A percentile compares a stretch with the other conserved stretches of the same genome.
Conservation (phyloP, 495 filamentous ascomycete genomes). For the Poronia punctata region DNA sequence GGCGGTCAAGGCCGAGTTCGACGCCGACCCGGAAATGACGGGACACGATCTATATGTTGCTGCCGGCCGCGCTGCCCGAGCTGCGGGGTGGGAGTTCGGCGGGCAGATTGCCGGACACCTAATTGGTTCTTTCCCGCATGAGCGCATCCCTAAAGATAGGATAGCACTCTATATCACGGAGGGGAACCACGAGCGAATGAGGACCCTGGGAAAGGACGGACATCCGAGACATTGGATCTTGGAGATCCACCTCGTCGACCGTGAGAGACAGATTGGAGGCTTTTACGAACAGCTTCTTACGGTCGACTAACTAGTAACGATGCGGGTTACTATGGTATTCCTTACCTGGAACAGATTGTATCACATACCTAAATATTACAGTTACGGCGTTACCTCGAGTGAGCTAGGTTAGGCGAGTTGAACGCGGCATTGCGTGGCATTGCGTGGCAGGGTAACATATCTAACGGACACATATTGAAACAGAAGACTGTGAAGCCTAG, state of each 20-base stretch:
- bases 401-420: too few relatives aligned
- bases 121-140: conserved; percentile 32
- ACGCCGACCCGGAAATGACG: conserved; percentile 32
- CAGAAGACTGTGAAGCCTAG: too few relatives aligned
- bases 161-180: conserved; percentile 34
- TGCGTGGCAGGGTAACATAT: conserved; percentile 4
- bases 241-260: conserved; percentile 44
- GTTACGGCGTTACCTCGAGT: neutral
- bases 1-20: conserved; percentile 30
- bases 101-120: conserved; percentile 39
- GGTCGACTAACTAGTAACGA: conserved; percentile 16
- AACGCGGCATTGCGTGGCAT: too few relatives aligned
- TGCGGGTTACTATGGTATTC: too few relatives aligned
- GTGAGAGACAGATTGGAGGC: conserved; percentile 26
- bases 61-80: conserved; percentile 19
- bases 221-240: conserved; percentile 43
- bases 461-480: too few relatives aligned
- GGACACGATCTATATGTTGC: conserved; percentile 37
- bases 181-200: conserved; percentile 36
- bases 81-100: conserved; percentile 36
- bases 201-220: conserved; percentile 29
- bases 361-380: too few relatives aligned
- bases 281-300: conserved; percentile 44
- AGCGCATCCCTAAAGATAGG: conserved; percentile 42
- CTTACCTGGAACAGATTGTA: too few relatives aligned